Conservation (phyloP, 2,329 filamentous ascomycete species). For the Pseudogymnoascus sp. region DNA sequence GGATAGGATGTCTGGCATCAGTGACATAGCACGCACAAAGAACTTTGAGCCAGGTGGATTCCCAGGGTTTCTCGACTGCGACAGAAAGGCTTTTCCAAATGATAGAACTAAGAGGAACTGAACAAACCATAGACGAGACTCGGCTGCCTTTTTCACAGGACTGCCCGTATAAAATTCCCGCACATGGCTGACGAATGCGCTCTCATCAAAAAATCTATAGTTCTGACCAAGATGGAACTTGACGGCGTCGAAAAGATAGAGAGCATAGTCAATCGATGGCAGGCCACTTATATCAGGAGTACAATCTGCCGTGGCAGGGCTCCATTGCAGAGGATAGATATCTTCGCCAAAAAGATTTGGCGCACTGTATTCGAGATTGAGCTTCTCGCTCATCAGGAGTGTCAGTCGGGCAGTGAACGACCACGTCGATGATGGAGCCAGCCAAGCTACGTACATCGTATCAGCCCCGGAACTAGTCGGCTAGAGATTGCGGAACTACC, state of each 20-base stretch:
- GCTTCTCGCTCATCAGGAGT: slow-evolving; percentile 26
- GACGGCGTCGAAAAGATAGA: slow-evolving; percentile 24
- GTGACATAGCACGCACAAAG: slow-evolving; percentile 29
- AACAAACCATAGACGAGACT: slow-evolving; percentile 23
- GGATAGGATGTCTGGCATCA: slow-evolving; percentile 29
- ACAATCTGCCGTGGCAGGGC: slow-evolving; percentile 11
- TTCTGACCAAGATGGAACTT: slow-evolving; percentile 33
- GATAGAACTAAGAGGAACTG: slow-evolving; percentile 23
- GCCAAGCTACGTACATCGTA: slow-evolving; percentile 19
- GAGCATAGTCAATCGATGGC: slow-evolving; percentile 25
- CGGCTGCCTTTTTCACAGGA: slow-evolving; percentile 15
- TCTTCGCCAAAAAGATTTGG: slow-evolving; percentile 24
- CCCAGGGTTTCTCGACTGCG: slow-evolving; percentile 7
- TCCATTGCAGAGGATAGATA: slow-evolving; percentile 24
- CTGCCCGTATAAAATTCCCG: slow-evolving; percentile 23
- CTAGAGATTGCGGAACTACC: slow-evolving; percentile 12
- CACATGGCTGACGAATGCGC: slow-evolving; percentile 24
- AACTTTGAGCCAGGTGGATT: slow-evolving; percentile 26
- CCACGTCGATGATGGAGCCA: slow-evolving; percentile 30
- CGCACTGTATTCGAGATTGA: slow-evolving; percentile 20
- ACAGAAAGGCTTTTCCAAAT: slow-evolving; percentile 24
- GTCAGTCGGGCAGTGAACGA: slow-evolving; percentile 29
- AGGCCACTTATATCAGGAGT: slow-evolving; percentile 27
- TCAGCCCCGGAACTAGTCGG: neutral
- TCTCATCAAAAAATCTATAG: slow-evolving; percentile 31